Base-by-base conservation (phyloP, 805 yeast genomes). In the Candida manassasensis region DNA sequence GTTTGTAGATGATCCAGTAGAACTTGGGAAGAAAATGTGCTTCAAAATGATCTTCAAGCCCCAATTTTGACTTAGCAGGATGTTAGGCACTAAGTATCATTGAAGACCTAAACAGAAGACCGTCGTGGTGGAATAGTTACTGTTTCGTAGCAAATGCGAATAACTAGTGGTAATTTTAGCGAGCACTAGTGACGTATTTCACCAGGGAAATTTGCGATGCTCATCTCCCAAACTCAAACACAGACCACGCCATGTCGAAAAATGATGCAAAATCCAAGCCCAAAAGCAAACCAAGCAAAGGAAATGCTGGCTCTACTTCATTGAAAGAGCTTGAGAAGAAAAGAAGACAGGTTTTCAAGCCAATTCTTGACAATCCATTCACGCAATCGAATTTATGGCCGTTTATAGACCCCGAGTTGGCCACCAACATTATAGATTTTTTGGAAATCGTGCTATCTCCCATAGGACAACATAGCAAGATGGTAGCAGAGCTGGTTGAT, bases 321-420 rank as follows among this genome's bases (percentile, higher is more conserved):
- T 36, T 79, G 10, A 76, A 71, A 42, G 71, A 67, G 15, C 40
- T 67, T 2, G 82, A 78, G 34, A 59, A 61, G 42, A 70, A 67
- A 49, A 61, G 73, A 35, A 66, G 70, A 41, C 79, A 77, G 42
- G 76, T 79, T 6, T 77, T 75, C 55, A 79, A 75, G 52, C 85
- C 88, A 0, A 59, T 81, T 2, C 58, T 81, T 14, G 80, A 79
- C 19, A 77, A 77, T 41, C 86, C 88, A 2, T 79, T 63, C 47
- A 71, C 82, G 0, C 68, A 67, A 33, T 62, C 71, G 6, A 56
- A 49, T 24, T 21, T 48, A 7, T 67, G 72, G 58, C 69, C 74
- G 5, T 60, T 62, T 48, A 48, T 65, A 1, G 70, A 66, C 8
- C 71, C 65, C 5, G 52, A 53, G 4, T 35, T 57, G 2, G 69